Evolutionary conservation across 2,329 filamentous ascomycete genomes (phyloP), one percentile per base, ranked within the genome.

Genomic region (Dothidotthia symphoricarpi): DNA sequence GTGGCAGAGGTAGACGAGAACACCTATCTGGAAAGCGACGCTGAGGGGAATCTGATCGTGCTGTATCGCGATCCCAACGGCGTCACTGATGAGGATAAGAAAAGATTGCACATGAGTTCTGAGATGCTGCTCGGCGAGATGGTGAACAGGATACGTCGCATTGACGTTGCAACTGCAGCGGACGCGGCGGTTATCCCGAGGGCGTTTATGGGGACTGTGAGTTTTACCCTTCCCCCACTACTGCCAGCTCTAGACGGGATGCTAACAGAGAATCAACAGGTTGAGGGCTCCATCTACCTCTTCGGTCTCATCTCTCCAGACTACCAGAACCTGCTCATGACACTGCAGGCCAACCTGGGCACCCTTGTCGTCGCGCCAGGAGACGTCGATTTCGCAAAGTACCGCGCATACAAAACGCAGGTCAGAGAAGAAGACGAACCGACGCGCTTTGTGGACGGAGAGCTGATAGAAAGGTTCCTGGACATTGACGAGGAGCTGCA

Each of bases 71-170:
- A 96, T 52, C 57, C 72, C 2, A 75, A 82, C 2, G 88, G 86
- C 0, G 82, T 88, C 1, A 88, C 83, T 0, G 76, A 78, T 1
- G 83, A 93, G 35, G 88, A 95, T 53, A 78, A 76, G 43, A 77
- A 77, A 33, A 75, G 81, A 17, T 69, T 97, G 49, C 77, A 87
- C 28, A 75, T 89, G 4, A 87, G 81, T 1, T 84, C 85, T 43
- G 90, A 96, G 66, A 81, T 97, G 47, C 82, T 85, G 29, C 74
- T 98, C 8, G 90, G 93, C 1, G 91, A 98, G 64, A 88, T 93
- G 78, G 88, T 97, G 38, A 98, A 98, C 61, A 79, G 82, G 22
- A 95, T 97, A 38, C 79, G 84, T 15, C 80, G 80, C 17, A 79
- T 97, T 13, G 75, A 83, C 36, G 80, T 94, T 8, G 75, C 80